Evolutionary conservation across 257 asterid species (phyloP).

Genomic region (Solanum arcanum): DNA sequence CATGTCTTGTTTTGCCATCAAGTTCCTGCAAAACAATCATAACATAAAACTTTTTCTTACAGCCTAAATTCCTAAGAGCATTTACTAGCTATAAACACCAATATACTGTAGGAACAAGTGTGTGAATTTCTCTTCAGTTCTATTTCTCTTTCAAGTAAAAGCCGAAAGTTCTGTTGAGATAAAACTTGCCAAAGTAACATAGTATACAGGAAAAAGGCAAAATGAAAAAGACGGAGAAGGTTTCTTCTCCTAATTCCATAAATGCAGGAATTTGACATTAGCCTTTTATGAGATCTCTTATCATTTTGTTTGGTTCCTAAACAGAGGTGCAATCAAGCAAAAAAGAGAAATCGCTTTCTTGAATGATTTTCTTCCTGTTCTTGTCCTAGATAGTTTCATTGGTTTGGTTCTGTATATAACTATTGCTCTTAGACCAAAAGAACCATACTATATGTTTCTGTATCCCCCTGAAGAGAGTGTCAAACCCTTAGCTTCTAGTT

Average conservation of each 20-base stretch:
- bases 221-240: neutral
- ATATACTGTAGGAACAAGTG: neutral
- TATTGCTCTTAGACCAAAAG: neutral
- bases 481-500: neutral
- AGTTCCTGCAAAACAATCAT: conserved; percentile 45
- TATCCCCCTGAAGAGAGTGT: neutral
- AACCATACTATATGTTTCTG: neutral
- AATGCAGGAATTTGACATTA: neutral
- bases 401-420: neutral
- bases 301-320: neutral
- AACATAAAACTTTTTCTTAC: neutral
- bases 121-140: neutral
- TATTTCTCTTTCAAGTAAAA: neutral
- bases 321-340: neutral
- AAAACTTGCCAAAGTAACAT: neutral
- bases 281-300: neutral
- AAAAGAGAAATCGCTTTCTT: neutral
- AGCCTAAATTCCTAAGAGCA: neutral
- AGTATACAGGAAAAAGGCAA: neutral
- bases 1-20: conserved; percentile 98
- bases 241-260: neutral
- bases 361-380: neutral
- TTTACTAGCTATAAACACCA: neutral
- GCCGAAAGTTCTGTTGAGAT: neutral
- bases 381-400: neutral